Base-by-base conservation (phyloP, 371 early-diverging fungal species). In the Rhizopus arrhizus region DNA sequence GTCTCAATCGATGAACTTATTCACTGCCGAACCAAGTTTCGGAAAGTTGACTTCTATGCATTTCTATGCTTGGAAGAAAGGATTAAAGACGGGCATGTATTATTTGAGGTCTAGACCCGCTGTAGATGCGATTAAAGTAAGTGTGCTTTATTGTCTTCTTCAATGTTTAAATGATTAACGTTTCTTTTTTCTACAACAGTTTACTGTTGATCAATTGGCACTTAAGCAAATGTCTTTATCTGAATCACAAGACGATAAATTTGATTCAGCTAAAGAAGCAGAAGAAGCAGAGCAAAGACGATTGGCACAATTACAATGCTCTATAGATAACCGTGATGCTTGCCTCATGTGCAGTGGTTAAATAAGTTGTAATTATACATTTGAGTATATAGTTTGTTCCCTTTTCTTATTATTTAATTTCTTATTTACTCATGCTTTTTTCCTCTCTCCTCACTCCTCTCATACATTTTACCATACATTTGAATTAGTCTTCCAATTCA, bases 81-180 rank as follows among this genome's bases (percentile, higher is more conserved):
- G 99, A 3, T 85, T 99, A 46, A 99, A 99, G 89, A 99, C 99
- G 8, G 99, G 99, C 62, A 97, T 99, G 98, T 99, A 99, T 83
- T 99, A 99, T 72, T 81, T 99, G 52, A 91, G 99, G 55, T 93
- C 99, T 4, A 88, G 95, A 43, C 99, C 99, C 15, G 96, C 98
- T 11, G 95, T 89, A 11, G 97, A 97, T 65, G 99, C 99, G 10
- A 99, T 99, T 83, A 96, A 99, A 58, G 66, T 66, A 61, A 65
- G 35, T 31, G 12, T 31, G 15, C 5, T 33, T 33, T 34, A n/a
- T 52, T 53, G 4, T 49, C 29, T n/a, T 13, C 3, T 15, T 43
- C 32, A 43, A 6, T 33, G 22, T 22, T 22, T 22, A 22, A n/a
- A 33, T 33, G 13, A 32, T 38, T 50, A 9, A 53, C 22, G 4